A percentile compares a stretch with the other conserved stretches of the same genome.
Evolutionary conservation across 208 protist species (phyloP).

Genomic region (Phytomonas sp.): DNA sequence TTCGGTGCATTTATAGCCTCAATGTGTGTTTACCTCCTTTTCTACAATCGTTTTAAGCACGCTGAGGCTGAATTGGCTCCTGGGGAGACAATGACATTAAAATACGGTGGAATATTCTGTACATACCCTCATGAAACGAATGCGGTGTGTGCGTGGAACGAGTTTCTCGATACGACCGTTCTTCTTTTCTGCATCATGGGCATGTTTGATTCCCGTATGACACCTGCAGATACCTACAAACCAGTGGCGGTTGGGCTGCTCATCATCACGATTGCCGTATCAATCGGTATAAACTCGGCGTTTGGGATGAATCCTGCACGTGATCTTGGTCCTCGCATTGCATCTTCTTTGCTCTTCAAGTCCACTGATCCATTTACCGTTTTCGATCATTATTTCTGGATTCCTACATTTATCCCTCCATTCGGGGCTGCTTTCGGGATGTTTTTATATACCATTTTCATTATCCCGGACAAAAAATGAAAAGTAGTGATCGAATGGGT

Average conservation of each 20-base stretch:
- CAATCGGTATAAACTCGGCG: slow-evolving; percentile 27
- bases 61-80: slow-evolving; percentile 8
- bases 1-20: slow-evolving; percentile 27
- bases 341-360: slow-evolving; percentile 28
- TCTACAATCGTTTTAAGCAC: slow-evolving; percentile 23
- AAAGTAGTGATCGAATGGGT: no score
- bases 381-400: slow-evolving; percentile 38
- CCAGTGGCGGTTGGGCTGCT: slow-evolving; percentile 33
- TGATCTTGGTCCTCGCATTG: slow-evolving; percentile 33
- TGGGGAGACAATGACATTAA: slow-evolving; percentile 19
- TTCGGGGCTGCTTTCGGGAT: slow-evolving; percentile 24
- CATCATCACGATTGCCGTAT: slow-evolving; percentile 32
- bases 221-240: slow-evolving; percentile 27
- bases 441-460: slow-evolving; percentile 36
- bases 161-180: slow-evolving; percentile 32
- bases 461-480: slow-evolving; percentile 14
- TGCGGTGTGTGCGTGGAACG: slow-evolving; percentile 22
- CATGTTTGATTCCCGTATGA: slow-evolving; percentile 31
- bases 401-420: slow-evolving; percentile 25
- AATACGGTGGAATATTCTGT: slow-evolving; percentile 30
- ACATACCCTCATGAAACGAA: slow-evolving; percentile 33
- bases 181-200: slow-evolving; percentile 40
- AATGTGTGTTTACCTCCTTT: slow-evolving; percentile 31
- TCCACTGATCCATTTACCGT: slow-evolving; percentile 23
- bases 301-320: slow-evolving; percentile 46